Conservation (phyloP, 495 filamentous ascomycete species). For the Penicillium alfredii region DNA sequence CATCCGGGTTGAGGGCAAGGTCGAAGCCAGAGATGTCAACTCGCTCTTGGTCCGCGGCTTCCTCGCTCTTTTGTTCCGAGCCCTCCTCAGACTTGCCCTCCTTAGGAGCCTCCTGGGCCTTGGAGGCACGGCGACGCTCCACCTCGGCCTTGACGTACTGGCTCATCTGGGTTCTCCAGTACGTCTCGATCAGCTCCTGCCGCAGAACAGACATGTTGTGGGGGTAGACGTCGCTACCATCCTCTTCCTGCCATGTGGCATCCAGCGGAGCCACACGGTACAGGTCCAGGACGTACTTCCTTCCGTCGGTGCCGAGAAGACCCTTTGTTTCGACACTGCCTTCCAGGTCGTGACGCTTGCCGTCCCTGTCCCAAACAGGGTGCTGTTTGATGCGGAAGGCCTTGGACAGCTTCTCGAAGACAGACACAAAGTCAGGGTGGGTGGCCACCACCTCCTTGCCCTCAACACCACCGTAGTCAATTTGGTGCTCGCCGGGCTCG, state of each 20-base stretch:
- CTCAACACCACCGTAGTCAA: conserved; percentile 97
- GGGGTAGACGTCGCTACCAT: conserved; percentile 65
- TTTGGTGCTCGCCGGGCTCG: conserved; percentile 94
- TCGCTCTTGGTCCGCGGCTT: conserved; percentile 44
- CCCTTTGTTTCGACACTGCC: conserved; percentile 98
- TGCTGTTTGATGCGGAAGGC: conserved; percentile 87
- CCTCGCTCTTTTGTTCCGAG: conserved; percentile 27
- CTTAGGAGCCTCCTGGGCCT: conserved; percentile 40
- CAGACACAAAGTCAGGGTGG: conserved; percentile 73
- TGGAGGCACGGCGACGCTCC: conserved; percentile 46
- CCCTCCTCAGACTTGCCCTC: conserved; percentile 30
- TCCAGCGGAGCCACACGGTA: conserved; percentile 94
- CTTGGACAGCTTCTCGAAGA: conserved; percentile 87
- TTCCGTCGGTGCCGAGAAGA: conserved; percentile 89
- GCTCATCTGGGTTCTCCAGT: conserved; percentile 77
- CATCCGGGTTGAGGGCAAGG: conserved; percentile 89
- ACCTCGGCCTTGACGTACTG: conserved; percentile 77
- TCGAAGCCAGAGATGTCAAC: conserved; percentile 83
- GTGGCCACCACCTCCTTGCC: conserved; percentile 92
- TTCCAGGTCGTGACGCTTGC: conserved; percentile 83
- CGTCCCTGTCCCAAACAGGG: conserved; percentile 95
- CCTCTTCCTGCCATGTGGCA: conserved; percentile 80
- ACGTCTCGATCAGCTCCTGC: conserved; percentile 79
- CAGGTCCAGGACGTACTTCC: conserved; percentile 94
- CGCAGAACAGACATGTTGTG: conserved; percentile 93